phyloP scores from a whole-genome alignment of 2,329 filamentous ascomycete genomes.

The Penicillium sp. region DNA sequence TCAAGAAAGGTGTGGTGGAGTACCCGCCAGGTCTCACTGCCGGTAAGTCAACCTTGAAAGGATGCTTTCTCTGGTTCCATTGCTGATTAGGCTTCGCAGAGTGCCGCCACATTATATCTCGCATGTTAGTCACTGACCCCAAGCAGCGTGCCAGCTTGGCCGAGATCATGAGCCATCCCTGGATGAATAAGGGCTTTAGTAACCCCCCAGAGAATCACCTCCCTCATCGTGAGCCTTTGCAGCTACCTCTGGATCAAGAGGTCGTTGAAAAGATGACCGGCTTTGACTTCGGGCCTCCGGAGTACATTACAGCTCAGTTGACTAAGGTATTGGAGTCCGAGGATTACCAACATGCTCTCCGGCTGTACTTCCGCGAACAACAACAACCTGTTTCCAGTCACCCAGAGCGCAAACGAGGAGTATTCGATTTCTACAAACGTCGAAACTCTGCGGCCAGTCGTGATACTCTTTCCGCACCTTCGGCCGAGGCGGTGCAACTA shows the following conservation, averaged over 20 bases:
- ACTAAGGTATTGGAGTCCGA: constrained; percentile 87
- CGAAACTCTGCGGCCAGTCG: constrained; percentile 80
- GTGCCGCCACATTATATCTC: constrained; percentile 86
- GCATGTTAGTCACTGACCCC: constrained; percentile 95
- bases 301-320: constrained; percentile 78
- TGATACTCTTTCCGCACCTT: constrained; percentile 81
- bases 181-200: constrained; percentile 91
- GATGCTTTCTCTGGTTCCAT: constrained; percentile 2
- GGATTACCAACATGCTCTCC: constrained; percentile 86
- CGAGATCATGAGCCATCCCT: constrained; percentile 92
- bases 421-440: constrained; percentile 97
- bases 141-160: constrained; percentile 79
- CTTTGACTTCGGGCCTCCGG: constrained; percentile 90
- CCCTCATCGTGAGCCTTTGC: constrained; percentile 78
- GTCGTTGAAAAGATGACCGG: constrained; percentile 94
- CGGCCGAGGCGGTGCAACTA: constrained; percentile 77
- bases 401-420: constrained; percentile 78
- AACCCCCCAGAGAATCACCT: constrained; percentile 86
- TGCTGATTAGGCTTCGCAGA: constrained; percentile 59
- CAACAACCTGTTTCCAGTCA: constrained; percentile 60
- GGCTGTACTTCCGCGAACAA: constrained; percentile 68
- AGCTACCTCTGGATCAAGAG: constrained; percentile 76
- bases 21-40: constrained; percentile 91
- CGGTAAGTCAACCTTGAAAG: constrained; percentile 58
- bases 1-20: constrained; percentile 94